Evolutionary conservation across 2,329 filamentous ascomycete species (phyloP).

Genomic region (Chaetomiaceae sp.): DNA sequence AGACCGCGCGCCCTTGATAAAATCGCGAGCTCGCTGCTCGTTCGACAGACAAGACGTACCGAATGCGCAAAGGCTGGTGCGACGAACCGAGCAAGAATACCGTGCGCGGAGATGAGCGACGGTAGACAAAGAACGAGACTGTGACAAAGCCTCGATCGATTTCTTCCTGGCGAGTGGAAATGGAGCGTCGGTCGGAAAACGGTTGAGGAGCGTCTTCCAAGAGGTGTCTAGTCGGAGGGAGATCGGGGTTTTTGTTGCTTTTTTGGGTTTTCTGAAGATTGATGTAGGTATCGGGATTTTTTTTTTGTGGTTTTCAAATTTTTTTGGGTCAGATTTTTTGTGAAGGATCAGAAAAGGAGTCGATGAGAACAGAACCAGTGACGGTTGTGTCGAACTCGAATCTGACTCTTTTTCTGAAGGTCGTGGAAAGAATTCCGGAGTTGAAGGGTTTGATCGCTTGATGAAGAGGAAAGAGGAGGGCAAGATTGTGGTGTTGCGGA

Average conservation of each 20-base stretch:
- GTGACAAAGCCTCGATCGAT: constrained; percentile 12
- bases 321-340: constrained; percentile 56
- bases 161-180: constrained; percentile 16
- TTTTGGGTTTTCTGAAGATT: constrained; percentile 31
- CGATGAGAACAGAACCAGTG: constrained; percentile 58
- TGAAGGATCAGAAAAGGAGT: constrained; percentile 41
- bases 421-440: constrained; percentile 31
- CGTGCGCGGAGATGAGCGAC: constrained; percentile 26
- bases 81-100: constrained; percentile 13
- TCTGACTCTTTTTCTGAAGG: constrained; percentile 47
- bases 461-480: constrained; percentile 25
- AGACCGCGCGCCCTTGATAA: neutral
- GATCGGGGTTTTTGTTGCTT: constrained; percentile 27
- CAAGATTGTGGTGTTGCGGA: constrained; percentile 21
- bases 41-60: constrained; percentile 17
- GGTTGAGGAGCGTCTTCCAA: constrained; percentile 16
- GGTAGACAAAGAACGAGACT: constrained; percentile 28
- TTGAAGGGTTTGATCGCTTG: constrained; percentile 26
- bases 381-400: constrained; percentile 49
- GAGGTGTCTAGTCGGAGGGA: constrained; percentile 19
- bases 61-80: constrained; percentile 15
- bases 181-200: constrained; percentile 9
- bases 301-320: constrained; percentile 51
- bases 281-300: constrained; percentile 36
- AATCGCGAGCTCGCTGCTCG: too few species aligned